Conservation (phyloP, 768 basidiomycete species). For the Mycena amicta region DNA sequence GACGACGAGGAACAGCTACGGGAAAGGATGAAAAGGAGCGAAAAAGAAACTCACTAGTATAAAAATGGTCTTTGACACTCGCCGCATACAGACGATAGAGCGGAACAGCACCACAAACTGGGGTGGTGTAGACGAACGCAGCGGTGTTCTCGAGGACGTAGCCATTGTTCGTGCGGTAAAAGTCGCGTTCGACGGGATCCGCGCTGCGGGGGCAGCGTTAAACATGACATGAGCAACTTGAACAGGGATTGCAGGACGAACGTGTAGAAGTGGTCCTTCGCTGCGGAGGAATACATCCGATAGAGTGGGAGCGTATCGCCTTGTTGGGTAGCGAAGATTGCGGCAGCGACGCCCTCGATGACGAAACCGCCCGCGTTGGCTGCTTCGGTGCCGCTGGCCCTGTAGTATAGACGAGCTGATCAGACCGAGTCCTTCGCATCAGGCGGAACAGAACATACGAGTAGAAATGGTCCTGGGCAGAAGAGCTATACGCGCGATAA, state of each 20-base stretch:
- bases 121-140: not conserved
- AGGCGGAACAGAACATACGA: not conserved
- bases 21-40: not conserved
- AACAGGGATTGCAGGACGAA: too few species aligned
- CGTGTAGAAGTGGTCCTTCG: slow-evolving; percentile 5
- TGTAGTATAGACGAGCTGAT: not conserved
- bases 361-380: not conserved
- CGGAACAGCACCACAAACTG: slow-evolving; percentile 1
- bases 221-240: too few species aligned
- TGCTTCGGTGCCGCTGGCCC: not conserved
- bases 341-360: slow-evolving; percentile 2
- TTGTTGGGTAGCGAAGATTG: not conserved
- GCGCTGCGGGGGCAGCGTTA: too few species aligned
- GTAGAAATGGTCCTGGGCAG: slow-evolving; percentile 3
- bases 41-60: slow-evolving; percentile 1
- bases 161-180: not conserved
- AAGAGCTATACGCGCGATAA: not conserved
- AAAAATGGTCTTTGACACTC: not conserved
- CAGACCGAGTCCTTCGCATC: not conserved
- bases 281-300: not conserved
- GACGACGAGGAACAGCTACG: not conserved
- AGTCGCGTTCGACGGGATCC: not conserved
- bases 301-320: not conserved
- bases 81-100: slow-evolving; percentile 3
- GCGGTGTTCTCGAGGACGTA: not conserved